A percentile compares a stretch with the other conserved stretches of the same genome.
These are phyloP conservation scores for Dothistroma septosporum DNA, from an alignment of 2,329 filamentous ascomycete species.

Conservation along the genomic window DNA sequence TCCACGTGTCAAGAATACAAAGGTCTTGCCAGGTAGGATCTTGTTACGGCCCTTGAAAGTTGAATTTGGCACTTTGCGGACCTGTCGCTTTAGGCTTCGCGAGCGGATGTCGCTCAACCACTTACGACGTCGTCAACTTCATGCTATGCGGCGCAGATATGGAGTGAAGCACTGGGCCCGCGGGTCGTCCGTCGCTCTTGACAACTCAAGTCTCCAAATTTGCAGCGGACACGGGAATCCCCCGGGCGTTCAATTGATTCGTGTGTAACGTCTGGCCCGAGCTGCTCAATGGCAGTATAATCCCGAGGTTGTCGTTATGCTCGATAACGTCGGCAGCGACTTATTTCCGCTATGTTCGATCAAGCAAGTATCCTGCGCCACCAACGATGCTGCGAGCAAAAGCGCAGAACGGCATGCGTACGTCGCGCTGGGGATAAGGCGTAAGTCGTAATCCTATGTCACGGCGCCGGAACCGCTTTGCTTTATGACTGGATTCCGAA, in stretches of 20 bases:
- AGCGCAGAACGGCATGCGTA: background rate
- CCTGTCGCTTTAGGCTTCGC: conserved; percentile 26
- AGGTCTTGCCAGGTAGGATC: background rate
- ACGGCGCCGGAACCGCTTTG: conserved; percentile 5
- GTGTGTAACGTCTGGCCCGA: no score
- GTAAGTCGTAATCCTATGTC: conserved; percentile 8
- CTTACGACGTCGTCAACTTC: conserved; percentile 22
- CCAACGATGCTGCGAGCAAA: background rate
- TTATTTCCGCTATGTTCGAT: no score
- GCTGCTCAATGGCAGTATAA: no score
- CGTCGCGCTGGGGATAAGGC: conserved; percentile 3
- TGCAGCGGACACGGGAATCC: no score
- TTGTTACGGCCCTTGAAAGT: conserved; percentile 7
- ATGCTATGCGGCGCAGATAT: background rate
- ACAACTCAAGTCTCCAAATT: no score
- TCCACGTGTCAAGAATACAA: conserved; percentile 5
- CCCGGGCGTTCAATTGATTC: no score
- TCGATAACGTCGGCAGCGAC: no score
- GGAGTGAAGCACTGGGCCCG: no score
- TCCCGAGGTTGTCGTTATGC: no score
- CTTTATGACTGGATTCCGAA: background rate
- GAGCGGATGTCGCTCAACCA: conserved; percentile 35
- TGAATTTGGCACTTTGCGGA: conserved; percentile 12
- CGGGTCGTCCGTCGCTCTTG: no score
- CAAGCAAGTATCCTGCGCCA: background rate